Percentiles rank a stretch among this genome's conserved stretches.
These are phyloP conservation scores for Graphiopsis chlorocephala DNA, from an alignment of 2,329 filamentous ascomycete species.

Conservation along the genomic window DNA sequence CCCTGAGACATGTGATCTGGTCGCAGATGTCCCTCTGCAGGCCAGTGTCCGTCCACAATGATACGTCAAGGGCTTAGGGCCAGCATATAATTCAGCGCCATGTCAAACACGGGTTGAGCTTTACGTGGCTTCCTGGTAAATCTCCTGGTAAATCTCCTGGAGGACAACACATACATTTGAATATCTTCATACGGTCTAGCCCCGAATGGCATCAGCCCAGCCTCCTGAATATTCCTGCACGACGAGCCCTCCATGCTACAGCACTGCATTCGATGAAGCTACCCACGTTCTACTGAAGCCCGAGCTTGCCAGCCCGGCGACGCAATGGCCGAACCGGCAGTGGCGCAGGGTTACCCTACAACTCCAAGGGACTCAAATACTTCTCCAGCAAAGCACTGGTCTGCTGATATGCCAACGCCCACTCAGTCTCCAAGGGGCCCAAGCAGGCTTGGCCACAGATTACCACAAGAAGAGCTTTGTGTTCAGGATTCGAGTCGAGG, in stretches of 20 bases:
- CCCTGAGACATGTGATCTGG: slow-evolving; percentile 2
- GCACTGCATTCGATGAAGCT: slow-evolving; percentile 1
- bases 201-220: slow-evolving; percentile 2
- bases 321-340: slow-evolving; percentile 3
- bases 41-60: neutral
- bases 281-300: slow-evolving; percentile 2
- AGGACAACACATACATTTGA: neutral
- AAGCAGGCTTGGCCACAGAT: slow-evolving; percentile 16
- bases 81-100: slow-evolving; percentile 5
- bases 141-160: no score
- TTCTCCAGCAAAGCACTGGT: slow-evolving; percentile 5
- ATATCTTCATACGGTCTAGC: slow-evolving; percentile 5
- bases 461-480: slow-evolving; percentile 12
- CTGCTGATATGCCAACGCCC: slow-evolving; percentile 5
- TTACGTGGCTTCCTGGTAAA: neutral
- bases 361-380: no score
- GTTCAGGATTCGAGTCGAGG: slow-evolving; percentile 16
- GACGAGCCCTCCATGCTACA: slow-evolving; percentile 5
- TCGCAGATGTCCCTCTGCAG: neutral
- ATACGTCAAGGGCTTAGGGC: slow-evolving; percentile 4
- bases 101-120: slow-evolving; percentile 4
- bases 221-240: no score
- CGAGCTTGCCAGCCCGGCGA: neutral
- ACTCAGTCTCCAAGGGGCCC: slow-evolving; percentile 12
- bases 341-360: neutral